Conservation (phyloP, 1,284 basidiomycete species). For the Leccinum fallax region DNA sequence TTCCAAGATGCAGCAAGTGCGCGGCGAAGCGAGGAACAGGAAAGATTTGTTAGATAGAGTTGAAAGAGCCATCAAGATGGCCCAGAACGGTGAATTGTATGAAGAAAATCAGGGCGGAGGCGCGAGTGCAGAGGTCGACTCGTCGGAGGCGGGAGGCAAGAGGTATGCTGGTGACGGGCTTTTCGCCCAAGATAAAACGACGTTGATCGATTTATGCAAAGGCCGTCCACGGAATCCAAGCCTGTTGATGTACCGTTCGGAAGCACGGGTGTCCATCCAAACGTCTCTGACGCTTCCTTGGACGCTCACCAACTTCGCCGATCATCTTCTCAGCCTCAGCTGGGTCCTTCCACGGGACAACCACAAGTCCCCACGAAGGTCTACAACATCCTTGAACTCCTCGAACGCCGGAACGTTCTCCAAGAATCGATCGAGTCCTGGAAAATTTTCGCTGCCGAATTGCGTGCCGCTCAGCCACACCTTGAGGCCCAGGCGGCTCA, state of each 20-base stretch:
- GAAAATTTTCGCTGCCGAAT: conserved; percentile 22
- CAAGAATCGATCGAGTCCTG: conserved; percentile 36
- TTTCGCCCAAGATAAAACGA: conserved; percentile 7
- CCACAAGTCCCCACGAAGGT: conserved; percentile 23
- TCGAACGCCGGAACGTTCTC: conserved; percentile 27
- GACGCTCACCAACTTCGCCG: conserved; percentile 31
- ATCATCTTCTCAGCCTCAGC: conserved; percentile 35
- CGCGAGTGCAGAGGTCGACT: neutral
- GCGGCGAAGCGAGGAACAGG: conserved; percentile 34
- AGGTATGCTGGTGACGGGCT: conserved; percentile 17
- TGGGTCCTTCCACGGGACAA: conserved; percentile 23
- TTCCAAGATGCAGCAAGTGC: conserved; percentile 37
- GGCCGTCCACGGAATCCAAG: conserved; percentile 8
- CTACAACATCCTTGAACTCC: conserved; percentile 32
- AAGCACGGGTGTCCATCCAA: neutral
- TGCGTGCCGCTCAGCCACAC: conserved; percentile 21
- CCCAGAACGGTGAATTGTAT: conserved; percentile 22
- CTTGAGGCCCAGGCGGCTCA: conserved; percentile 13
- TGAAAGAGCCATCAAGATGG: conserved; percentile 35
- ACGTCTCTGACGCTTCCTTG: conserved; percentile 11
- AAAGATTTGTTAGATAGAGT: conserved; percentile 36
- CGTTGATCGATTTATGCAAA: conserved; percentile 19
- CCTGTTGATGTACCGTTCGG: conserved; percentile 7
- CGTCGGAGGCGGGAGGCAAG: conserved; percentile 1
- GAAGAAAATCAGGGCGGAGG: conserved; percentile 14